Conservation (phyloP, 2,329 filamentous ascomycete genomes). For the Colletotrichum liaoningense region DNA sequence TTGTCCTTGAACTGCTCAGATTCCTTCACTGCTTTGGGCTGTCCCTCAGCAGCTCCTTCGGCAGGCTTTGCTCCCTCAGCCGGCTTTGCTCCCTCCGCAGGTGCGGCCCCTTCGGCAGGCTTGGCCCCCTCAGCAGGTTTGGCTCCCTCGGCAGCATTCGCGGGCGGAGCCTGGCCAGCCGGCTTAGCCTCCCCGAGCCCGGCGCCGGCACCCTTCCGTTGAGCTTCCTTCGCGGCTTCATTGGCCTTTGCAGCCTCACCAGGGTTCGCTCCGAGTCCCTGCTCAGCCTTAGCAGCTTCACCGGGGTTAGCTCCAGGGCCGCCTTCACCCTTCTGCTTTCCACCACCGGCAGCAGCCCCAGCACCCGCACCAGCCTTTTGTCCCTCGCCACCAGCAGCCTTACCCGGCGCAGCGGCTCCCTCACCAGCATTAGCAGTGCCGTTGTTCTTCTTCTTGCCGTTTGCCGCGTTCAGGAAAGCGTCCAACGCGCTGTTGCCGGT, state of each 20-base stretch:
- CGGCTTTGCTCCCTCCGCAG: not conserved
- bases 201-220: not conserved
- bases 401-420: not conserved
- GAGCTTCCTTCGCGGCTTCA: constrained; percentile 23
- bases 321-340: constrained; percentile 9
- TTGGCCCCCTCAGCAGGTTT: not conserved
- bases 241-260: not conserved
- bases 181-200: not conserved
- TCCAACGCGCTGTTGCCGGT: constrained; percentile 28
- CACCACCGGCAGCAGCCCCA: not conserved
- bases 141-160: not conserved
- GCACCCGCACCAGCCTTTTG: not conserved
- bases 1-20: constrained; percentile 32
- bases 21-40: constrained; percentile 26
- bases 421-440: constrained; percentile 17
- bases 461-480: constrained; percentile 15
- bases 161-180: not conserved
- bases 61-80: not conserved
- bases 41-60: not conserved
- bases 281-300: constrained; percentile 22
- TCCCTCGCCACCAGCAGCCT: constrained; percentile 3
- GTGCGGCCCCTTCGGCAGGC: not conserved
- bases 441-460: constrained; percentile 13
- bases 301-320: constrained; percentile 7
- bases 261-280: constrained; percentile 12